phyloP scores from a whole-genome alignment of 106 monocot species.

The Platanthera zijinensis region DNA sequence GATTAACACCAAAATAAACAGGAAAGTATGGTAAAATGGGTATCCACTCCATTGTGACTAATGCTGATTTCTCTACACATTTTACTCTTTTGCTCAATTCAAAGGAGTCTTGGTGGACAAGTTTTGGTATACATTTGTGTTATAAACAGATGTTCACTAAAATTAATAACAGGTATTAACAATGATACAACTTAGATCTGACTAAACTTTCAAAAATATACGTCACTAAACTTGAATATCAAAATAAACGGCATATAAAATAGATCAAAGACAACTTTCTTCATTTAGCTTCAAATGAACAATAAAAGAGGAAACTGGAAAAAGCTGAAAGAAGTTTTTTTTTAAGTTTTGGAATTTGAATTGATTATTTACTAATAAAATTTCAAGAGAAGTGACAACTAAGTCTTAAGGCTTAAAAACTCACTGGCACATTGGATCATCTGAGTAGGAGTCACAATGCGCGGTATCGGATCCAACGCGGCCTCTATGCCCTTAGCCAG shows the following conservation, averaged over 20 bases:
- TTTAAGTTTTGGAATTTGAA: background rate
- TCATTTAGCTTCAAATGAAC: background rate
- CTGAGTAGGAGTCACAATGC: conserved; percentile 61
- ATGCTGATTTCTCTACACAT: background rate
- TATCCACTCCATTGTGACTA: background rate
- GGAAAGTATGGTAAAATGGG: background rate
- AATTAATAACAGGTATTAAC: background rate
- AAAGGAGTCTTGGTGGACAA: background rate
- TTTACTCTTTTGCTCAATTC: background rate
- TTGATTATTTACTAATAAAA: background rate
- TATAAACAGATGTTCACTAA: background rate
- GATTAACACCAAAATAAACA: background rate
- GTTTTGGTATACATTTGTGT: background rate
- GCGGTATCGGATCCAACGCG: conserved; percentile 40
- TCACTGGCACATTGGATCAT: conserved; percentile 65
- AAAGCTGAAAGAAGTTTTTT: background rate
- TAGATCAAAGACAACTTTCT: background rate
- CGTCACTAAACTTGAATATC: background rate
- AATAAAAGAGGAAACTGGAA: background rate
- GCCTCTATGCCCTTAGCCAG: conserved; percentile 66
- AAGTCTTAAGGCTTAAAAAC: conserved; percentile 3
- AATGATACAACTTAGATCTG: background rate
- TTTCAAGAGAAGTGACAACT: background rate
- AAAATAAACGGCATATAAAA: background rate
- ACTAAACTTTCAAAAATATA: background rate